Base-by-base conservation (phyloP, 2,329 filamentous ascomycete species). In the Fusarium aywerte region DNA sequence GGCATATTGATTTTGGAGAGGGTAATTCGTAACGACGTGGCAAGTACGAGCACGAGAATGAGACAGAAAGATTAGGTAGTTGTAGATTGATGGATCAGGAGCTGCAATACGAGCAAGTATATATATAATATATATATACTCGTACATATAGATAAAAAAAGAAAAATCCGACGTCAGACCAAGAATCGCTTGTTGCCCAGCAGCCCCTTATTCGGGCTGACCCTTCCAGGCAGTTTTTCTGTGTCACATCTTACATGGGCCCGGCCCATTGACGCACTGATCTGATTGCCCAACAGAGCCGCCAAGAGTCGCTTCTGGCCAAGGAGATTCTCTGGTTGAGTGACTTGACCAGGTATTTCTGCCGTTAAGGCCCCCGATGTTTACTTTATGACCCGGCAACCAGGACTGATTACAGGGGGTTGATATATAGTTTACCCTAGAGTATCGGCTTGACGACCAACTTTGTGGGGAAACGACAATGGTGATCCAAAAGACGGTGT, bases 351-450 rank as follows among this genome's bases (percentile, higher is more conserved):
- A 33, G 38, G 11, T 55, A 59, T 47, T 55, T 60, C 49, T 42
- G 38, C 18, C 45, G 43, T 48, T 25, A 38, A 47, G 20, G 25
- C n/a, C 27, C 7, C 27, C 49, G 47, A 32, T 60, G 51, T 55
- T 57, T 47, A 52, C 49, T 39, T 47, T 47, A 44, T 36, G 65
- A 36, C 65, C 48, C 60, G 45, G 65, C 65, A 68, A 68, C 65
- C 59, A 67, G 27, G 36, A 7, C n/a, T 18, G 15, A 32, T 13
- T 20, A 7, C 39, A 20, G 23, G 39, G 39, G 23, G 42, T 11
- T 12, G 8, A 27, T n/a, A 16, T 23, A 3, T 21, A 5, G 15
- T 4, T 12, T 43, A 62, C 58, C 36, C 50, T 63, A 35, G 23
- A 63, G 50, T n/a, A n/a, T n/a, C n/a, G n/a, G 15, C 7, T 3